Base-by-base conservation (phyloP, 768 basidiomycete species). In the Coprinopsis strossmayeri region DNA sequence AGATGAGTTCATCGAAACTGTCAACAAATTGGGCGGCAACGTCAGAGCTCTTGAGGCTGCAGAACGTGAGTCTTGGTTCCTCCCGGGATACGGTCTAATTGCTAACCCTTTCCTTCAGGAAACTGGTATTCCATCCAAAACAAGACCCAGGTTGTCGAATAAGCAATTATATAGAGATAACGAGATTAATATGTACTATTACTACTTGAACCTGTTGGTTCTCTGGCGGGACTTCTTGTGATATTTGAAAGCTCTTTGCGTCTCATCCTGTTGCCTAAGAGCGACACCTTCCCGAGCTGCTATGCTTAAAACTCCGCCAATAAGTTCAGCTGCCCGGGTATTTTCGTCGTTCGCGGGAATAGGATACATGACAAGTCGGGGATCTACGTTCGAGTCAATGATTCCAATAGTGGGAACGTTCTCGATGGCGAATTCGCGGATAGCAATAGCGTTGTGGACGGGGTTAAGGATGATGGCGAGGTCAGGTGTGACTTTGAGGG, bases 341-440 rank as follows among this genome's bases (percentile, higher is more conserved):
- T 82, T 91, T 68, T 99, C 96, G 68, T 95, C 91, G 64, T 98
- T 99, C n/a, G 91, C 93, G 0, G 93, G 94, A 60, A 99, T 97
- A 35, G 96, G 87, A 64, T 96, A 98, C 78, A 97, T 96, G 53
- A 99, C 94, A 32, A 92, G 75, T 21, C 96, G 82, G 3, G 96
- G 96, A 68, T 99, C 96, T 35, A 82, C 87, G 62, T 99, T 92
- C 18, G 93, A 91, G 66, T 99, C 96, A 46, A 94, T 81, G 51
- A 98, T 83, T 27, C 86, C 96, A 51, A 98, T 82, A 1, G 96
- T 98, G 0, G 96, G 96, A 48, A 98, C 79, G 60, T 94, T 86
- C 53, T 85, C 78, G 48, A 83, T 73, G 13, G 91, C 91, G 58
- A 91, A 94, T 69, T 99, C 96, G 46, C 87, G 82, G 58, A 98